Evolutionary conservation across 2,329 filamentous ascomycete genomes (phyloP).

Genomic region (Fusarium udum): DNA sequence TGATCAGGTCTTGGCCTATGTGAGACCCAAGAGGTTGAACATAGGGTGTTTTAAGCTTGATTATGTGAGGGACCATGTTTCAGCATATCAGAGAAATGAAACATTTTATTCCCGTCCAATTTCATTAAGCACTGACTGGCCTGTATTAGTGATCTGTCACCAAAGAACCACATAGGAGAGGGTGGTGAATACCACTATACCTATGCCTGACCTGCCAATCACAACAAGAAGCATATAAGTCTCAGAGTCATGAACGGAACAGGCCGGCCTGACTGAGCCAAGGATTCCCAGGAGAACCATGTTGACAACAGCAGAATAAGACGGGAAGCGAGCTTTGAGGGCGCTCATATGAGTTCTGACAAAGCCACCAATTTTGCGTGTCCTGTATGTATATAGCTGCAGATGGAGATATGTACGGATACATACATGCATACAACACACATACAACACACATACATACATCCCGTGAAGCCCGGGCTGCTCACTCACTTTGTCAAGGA

Average conservation of each 20-base stretch:
- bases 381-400: constrained; percentile 2
- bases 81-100: neutral
- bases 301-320: neutral
- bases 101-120: constrained; percentile 2
- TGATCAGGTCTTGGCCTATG: neutral
- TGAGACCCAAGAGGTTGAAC: neutral
- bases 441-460: neutral
- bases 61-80: constrained; percentile 3
- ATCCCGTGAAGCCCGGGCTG: neutral
- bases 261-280: neutral
- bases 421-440: neutral
- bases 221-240: neutral
- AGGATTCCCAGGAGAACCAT: constrained; percentile 18
- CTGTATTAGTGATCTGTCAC: neutral
- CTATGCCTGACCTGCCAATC: neutral
- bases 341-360: constrained; percentile 21
- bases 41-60: constrained; percentile 1
- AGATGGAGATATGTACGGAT: neutral
- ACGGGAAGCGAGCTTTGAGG: constrained; percentile 15
- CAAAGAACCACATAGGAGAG: neutral
- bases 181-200: neutral
- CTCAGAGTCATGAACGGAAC: neutral
- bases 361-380: neutral
- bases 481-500: constrained; percentile 10
- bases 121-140: neutral